phyloP scores from a whole-genome alignment of 805 yeast genomes.

The Metschnikowia arizonensis region DNA sequence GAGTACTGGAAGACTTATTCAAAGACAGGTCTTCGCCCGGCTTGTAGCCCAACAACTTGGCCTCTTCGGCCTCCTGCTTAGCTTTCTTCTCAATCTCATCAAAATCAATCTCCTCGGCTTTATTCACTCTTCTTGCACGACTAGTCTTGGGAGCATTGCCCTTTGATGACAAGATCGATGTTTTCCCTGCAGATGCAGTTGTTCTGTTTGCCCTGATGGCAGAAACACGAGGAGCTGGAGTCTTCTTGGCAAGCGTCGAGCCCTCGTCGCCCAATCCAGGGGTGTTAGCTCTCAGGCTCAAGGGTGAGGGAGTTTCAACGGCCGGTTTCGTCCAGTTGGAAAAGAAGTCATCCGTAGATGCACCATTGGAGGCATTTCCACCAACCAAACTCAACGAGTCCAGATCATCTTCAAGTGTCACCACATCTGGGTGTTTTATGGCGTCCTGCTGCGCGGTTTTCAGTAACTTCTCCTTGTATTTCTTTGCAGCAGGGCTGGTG shows the following conservation, averaged over 20 bases:
- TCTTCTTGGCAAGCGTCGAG: conserved; percentile 9
- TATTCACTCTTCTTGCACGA: conserved; percentile 47
- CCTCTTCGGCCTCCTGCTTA: conserved; percentile 72
- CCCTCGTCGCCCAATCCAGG: conserved; percentile 40
- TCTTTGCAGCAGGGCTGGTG: conserved; percentile 71
- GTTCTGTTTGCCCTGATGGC: conserved; percentile 25
- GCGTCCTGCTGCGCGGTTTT: conserved; percentile 65
- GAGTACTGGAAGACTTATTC: conserved; percentile 4
- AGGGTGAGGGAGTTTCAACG: conserved; percentile 48
- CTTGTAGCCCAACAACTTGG: conserved; percentile 49
- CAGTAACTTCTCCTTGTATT: conserved; percentile 76
- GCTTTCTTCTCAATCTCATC: conserved; percentile 73
- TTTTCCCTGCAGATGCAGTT: conserved; percentile 27
- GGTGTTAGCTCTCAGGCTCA: conserved; percentile 43
- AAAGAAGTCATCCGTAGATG: conserved; percentile 79
- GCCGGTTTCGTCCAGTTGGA: conserved; percentile 86
- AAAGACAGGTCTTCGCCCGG: conserved; percentile 27
- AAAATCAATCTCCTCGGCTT: conserved; percentile 52
- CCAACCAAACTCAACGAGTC: conserved; percentile 38
- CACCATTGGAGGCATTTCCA: conserved; percentile 34
- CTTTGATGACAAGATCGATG: conserved; percentile 41
- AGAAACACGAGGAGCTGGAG: conserved; percentile 23
- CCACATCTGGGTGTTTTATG: conserved; percentile 63
- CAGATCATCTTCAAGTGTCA: conserved; percentile 86
- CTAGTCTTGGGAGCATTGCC: conserved; percentile 54